Conservation (phyloP, 352 stramenopile genomes). For the Phytophthora podocarpi region DNA sequence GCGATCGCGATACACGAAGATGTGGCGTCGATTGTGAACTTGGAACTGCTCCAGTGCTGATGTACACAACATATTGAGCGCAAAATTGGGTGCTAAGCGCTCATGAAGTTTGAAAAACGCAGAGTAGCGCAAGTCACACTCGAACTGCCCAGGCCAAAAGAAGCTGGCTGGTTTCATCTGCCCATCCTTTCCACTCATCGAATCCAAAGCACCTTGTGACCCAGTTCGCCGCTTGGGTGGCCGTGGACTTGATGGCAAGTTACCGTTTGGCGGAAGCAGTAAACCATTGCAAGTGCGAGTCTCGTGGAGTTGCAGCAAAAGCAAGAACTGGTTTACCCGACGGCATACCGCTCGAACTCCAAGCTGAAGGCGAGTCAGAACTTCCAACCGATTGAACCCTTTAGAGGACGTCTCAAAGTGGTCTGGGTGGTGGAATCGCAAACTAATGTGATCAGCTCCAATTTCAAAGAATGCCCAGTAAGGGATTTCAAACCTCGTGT, state of each 20-base stretch:
- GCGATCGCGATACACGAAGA: constrained; percentile 88
- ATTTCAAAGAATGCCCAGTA: constrained; percentile 87
- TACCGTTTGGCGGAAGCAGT: constrained; percentile 54
- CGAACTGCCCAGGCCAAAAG: constrained; percentile 89
- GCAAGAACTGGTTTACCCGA: constrained; percentile 84
- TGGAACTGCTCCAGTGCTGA: constrained; percentile 89
- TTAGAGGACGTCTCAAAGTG: constrained; percentile 19
- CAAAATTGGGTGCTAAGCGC: constrained; percentile 74
- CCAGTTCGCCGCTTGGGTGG: constrained; percentile 46
- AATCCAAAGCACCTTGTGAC: constrained; percentile 32
- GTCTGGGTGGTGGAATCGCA: constrained; percentile 72
- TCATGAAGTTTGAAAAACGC: constrained; percentile 84
- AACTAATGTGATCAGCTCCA: constrained; percentile 45
- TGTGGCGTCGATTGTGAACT: constrained; percentile 87
- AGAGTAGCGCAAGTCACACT: constrained; percentile 82
- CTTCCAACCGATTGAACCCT: constrained; percentile 55
- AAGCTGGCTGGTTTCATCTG: constrained; percentile 43
- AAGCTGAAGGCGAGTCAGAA: constrained; percentile 79
- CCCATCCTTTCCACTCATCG: constrained; percentile 14
- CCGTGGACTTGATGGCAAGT: constrained; percentile 42
- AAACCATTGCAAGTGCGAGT: constrained; percentile 77
- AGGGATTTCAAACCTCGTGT: constrained; percentile 49
- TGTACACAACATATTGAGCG: constrained; percentile 83
- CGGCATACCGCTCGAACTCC: constrained; percentile 71
- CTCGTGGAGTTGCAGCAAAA: constrained; percentile 87